Evolutionary conservation across 2,329 filamentous ascomycete species (phyloP).

Genomic region (Paracoccidioides lutzii): DNA sequence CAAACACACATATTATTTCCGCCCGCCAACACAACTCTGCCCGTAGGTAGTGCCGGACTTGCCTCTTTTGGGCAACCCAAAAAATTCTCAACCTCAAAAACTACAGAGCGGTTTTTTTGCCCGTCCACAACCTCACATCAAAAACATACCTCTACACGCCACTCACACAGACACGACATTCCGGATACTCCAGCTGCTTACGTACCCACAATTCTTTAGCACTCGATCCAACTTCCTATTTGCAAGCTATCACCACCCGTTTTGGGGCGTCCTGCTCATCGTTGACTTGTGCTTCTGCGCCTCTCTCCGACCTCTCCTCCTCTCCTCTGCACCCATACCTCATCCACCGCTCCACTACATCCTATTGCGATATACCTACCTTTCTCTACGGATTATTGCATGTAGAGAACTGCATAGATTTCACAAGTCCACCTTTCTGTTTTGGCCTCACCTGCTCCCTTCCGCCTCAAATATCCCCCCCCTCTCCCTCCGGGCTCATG

Average conservation of each 20-base stretch:
- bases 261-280: neutral
- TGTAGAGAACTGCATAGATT: neutral
- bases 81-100: constrained; percentile 4
- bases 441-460: neutral
- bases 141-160: neutral
- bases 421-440: neutral
- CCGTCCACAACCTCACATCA: neutral
- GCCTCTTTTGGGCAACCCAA: neutral
- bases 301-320: constrained; percentile 1
- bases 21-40: neutral
- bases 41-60: neutral
- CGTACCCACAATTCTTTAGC: neutral
- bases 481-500: constrained; percentile 12
- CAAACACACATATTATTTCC: too few relatives aligned
- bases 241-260: neutral
- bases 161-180: neutral
- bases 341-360: constrained; percentile 1
- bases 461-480: neutral
- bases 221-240: neutral
- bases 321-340: neutral
- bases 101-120: neutral
- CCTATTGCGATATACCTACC: neutral
- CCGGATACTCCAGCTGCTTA: neutral
- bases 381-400: neutral
- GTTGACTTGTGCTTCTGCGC: neutral